Evolutionary conservation across 2,329 filamentous ascomycete species (phyloP).

Genomic region (Xylaria sp.): DNA sequence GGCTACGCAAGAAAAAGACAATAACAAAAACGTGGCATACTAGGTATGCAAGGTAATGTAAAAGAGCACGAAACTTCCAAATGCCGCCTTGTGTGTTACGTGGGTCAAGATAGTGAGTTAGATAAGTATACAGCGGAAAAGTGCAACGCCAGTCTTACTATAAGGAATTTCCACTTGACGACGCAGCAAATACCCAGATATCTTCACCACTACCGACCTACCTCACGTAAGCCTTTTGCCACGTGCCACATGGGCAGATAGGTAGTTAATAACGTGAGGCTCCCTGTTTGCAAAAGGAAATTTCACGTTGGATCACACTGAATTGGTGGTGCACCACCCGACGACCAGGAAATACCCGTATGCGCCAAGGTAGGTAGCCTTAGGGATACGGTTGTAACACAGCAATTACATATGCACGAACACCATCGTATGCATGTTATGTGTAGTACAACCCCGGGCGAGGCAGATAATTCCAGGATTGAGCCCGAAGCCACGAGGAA

Average conservation of each 20-base stretch:
- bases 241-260: slow-evolving; percentile 6
- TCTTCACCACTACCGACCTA: neutral
- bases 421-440: too few species aligned
- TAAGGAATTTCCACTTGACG: slow-evolving; percentile 26
- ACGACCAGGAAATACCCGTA: neutral
- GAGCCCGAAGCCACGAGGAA: neutral
- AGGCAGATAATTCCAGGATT: neutral
- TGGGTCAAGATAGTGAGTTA: neutral
- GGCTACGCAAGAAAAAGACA: neutral
- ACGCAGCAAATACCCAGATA: neutral
- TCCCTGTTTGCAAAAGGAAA: neutral
- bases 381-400: neutral
- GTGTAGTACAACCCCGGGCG: neutral
- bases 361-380: neutral
- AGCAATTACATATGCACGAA: neutral
- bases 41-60: neutral
- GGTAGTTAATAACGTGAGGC: neutral
- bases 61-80: slow-evolving; percentile 8
- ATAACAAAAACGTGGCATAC: neutral
- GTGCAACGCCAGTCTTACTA: neutral
- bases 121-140: neutral
- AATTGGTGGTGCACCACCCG: neutral
- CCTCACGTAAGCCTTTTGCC: slow-evolving; percentile 2
- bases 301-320: neutral
- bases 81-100: neutral